Evolutionary conservation across 2,329 filamentous ascomycete species (phyloP), one percentile per base, ranked within the genome.

Genomic region (Esteya vermicola): DNA sequence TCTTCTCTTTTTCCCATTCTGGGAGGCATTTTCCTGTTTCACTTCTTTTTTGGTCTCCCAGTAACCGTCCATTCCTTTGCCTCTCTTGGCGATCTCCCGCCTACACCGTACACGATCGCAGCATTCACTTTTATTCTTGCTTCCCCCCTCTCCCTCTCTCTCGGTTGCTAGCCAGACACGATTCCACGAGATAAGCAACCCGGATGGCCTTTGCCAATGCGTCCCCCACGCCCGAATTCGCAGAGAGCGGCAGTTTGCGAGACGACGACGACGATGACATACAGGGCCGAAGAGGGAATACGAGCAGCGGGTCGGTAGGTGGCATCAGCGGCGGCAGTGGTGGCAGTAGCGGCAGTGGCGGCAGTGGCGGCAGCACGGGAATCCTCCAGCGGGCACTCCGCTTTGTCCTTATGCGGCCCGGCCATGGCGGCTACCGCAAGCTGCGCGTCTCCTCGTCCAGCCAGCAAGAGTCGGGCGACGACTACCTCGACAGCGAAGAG

Each of bases 191-290:
- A n/a, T n/a, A n/a, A n/a, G n/a, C n/a, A n/a, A n/a, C n/a, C n/a
- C n/a, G n/a, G n/a, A 38, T 38, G 36, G 35, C 25, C 25, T 14
- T 23, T 21, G 6, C 21, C 36, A n/a, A 38, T 38, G 36, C 28
- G 12, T 27, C 13, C 36, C 4, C 36, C 20, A 38, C 27, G 10
- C 18, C 27, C 36, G 36, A 38, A 9, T 38, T 31, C 25, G 36
- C 25, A 19, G 36, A 32, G n/a, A n/a, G n/a, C 9, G 13, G 25
- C 21, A 32, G 27, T 28, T n/a, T 23, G 20, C 20, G 28, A 10
- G 27, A 32, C 4, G 28, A 32, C n/a, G 36, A 38, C 36, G 36
- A 38, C 28, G 36, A 38, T 28, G 36, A 38, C 19, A 25, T 38
- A 19, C 28, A 21, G 5, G 16, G 35, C 22, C 26, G n/a, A 28